Evolutionary conservation across 2,329 filamentous ascomycete species (phyloP), one percentile per base, ranked within the genome.

Genomic region (Fusarium nygamai): DNA sequence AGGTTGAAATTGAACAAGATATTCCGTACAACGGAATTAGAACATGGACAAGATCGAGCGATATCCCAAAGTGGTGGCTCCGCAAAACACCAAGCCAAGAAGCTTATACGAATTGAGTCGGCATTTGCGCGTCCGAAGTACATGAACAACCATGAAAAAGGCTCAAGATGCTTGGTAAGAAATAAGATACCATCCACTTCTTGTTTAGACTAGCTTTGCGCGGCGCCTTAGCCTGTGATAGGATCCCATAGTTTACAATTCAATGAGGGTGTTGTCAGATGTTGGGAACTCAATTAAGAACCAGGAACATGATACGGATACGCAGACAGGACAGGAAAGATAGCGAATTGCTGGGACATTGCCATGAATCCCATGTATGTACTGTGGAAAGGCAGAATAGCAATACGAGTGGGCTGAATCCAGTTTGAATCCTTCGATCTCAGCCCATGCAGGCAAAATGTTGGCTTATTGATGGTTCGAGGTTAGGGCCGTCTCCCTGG

Each of bases 21-120:
- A 59, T 53, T 71, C 72, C 65, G 72, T 64, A 38, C 33, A 38
- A 66, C 70, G 64, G 64, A 72, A 74, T 70, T 65, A 68, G 61
- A 50, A 44, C 57, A 69, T 29, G 48, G 68, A 20, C 38, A 46
- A 59, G 31, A 66, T 64, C 46, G 46, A 74, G 58, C 46, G 50
- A 60, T 31, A 62, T 56, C 65, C 62, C n/a, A 61, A 62, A 57
- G 38, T 53, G 69, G 69, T 61, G 57, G 57, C 65, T 73, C 69
- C 71, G 69, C 62, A 65, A 46, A 46, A 39, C 44, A 43, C 34
- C 56, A 53, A 71, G 69, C 56, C 64, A 75, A 70, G 71, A 54
- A 60, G 58, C 48, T 51, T 69, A 48, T 59, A 59, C 62, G 38
- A 24, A 41, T 60, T 57, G 27, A 65, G 53, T 56, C 31, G 48